Conservation (phyloP, 108 stramenopile species). For the Skeletonema potamos region DNA sequence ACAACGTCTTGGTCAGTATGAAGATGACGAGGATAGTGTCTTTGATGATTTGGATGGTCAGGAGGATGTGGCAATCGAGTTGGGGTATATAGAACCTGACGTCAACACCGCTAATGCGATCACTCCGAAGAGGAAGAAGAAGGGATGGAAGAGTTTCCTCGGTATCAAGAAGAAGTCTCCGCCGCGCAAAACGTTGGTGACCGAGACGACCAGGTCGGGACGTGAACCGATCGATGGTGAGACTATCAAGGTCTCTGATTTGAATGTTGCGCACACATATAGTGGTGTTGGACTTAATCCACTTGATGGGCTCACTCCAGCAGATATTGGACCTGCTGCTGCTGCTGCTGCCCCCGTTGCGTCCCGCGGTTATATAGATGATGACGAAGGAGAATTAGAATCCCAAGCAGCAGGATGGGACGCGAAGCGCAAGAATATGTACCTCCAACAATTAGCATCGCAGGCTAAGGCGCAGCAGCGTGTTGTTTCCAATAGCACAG, state of each 20-base stretch:
- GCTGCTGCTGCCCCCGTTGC: background rate
- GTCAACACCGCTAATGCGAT: background rate
- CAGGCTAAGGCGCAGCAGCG: constrained; percentile 60
- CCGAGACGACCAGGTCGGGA: background rate
- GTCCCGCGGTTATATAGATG: background rate
- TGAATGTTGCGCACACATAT: background rate
- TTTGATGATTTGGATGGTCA: constrained; percentile 33
- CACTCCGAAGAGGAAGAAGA: background rate
- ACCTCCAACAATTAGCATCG: constrained; percentile 52
- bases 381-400: constrained; percentile 39
- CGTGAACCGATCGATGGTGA: constrained; percentile 19
- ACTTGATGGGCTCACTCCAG: background rate
- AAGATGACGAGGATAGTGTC: constrained; percentile 2
- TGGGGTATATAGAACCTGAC: constrained; percentile 59
- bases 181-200: background rate
- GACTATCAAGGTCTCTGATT: background rate
- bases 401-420: constrained; percentile 37
- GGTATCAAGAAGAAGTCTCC: constrained; percentile 3
- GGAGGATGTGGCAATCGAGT: constrained; percentile 72
- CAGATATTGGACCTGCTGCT: background rate
- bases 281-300: background rate
- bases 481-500: background rate
- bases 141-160: constrained; percentile 15
- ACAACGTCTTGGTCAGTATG: background rate
- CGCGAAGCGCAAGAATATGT: constrained; percentile 40